phyloP scores from a whole-genome alignment of 208 protist species.

The Kentomonas sorsogonicus region DNA sequence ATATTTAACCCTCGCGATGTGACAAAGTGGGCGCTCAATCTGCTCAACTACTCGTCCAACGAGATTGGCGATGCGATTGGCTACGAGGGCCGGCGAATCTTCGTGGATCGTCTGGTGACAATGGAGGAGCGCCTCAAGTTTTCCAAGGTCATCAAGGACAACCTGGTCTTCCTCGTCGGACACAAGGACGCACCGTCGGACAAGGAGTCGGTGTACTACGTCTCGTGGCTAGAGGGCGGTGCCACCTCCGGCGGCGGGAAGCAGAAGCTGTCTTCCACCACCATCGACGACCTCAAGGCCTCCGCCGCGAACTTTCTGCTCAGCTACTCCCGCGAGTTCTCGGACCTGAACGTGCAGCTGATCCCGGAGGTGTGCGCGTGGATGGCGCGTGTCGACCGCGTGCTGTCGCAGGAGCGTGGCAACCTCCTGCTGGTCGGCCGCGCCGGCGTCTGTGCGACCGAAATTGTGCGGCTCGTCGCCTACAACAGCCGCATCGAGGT shows the following conservation, averaged over 20 bases:
- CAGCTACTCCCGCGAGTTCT: constrained; percentile 93
- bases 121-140: constrained; percentile 70
- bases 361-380: constrained; percentile 94
- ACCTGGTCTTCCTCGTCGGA: constrained; percentile 70
- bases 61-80: constrained; percentile 86
- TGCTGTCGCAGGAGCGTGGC: constrained; percentile 91
- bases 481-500: constrained; percentile 90
- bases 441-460: constrained; percentile 89
- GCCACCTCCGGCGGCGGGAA: constrained; percentile 36
- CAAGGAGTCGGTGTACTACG: constrained; percentile 73
- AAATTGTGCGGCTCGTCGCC: constrained; percentile 87
- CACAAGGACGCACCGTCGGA: constrained; percentile 59
- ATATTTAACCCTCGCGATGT: constrained; percentile 97
- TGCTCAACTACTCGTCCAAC: constrained; percentile 86
- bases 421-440: constrained; percentile 93
- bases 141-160: constrained; percentile 69
- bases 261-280: constrained; percentile 43
- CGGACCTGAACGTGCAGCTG: constrained; percentile 89
- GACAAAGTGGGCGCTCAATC: constrained; percentile 90
- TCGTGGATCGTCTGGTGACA: constrained; percentile 92
- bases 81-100: constrained; percentile 93
- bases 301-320: constrained; percentile 56
- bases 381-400: constrained; percentile 93
- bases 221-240: constrained; percentile 61
- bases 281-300: constrained; percentile 72